Evolutionary conservation across 2,329 filamentous ascomycete species (phyloP).

Genomic region (Diaporthe sp.): DNA sequence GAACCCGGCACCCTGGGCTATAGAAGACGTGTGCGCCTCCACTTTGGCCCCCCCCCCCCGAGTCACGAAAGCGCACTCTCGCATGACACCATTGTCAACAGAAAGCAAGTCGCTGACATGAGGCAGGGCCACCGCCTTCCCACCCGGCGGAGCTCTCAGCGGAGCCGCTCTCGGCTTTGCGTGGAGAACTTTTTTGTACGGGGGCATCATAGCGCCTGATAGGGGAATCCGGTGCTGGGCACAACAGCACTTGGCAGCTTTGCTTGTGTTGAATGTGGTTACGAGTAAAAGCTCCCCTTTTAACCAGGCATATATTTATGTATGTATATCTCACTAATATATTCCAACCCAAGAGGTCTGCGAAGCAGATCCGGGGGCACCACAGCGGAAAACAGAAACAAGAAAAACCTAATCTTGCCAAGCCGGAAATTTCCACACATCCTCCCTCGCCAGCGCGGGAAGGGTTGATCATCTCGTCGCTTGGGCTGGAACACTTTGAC

Average conservation of each 20-base stretch:
- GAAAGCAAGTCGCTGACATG: background rate
- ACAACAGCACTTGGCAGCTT: background rate
- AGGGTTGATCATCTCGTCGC: background rate
- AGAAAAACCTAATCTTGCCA: conserved; percentile 16
- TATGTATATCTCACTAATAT: background rate
- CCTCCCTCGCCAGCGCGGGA: background rate
- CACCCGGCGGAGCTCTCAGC: background rate
- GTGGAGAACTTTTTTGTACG: background rate
- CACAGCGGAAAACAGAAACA: background rate
- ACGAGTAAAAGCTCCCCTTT: no score
- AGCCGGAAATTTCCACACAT: conserved; percentile 21
- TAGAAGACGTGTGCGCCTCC: conserved; percentile 3
- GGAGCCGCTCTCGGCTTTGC: background rate
- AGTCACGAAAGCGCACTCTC: background rate
- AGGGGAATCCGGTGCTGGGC: no score
- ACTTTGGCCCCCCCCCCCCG: background rate
- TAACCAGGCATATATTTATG: no score
- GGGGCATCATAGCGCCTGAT: no score
- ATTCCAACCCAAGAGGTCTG: background rate
- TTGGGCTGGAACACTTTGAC: no score
- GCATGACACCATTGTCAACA: conserved; percentile 11
- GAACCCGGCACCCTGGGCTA: background rate
- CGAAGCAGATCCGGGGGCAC: background rate
- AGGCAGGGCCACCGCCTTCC: background rate
- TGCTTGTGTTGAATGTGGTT: no score